These are phyloP conservation scores for Warburgia ugandensis DNA, from an alignment of 164 flowering plant genomes.

Conservation along the genomic window DNA sequence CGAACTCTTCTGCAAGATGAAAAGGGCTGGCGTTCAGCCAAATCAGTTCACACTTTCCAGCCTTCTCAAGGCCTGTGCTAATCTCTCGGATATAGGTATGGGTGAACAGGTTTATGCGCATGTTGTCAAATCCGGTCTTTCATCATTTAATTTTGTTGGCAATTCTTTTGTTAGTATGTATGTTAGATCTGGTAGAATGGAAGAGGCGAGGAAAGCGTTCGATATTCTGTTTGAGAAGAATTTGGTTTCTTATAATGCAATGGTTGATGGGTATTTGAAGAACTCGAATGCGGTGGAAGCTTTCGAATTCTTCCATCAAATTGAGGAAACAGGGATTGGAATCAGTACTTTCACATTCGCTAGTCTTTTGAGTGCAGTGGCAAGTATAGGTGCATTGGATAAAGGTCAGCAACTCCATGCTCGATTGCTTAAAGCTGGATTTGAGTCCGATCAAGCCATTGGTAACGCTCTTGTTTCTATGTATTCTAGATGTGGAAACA, in stretches of 20 bases:
- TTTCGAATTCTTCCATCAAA: constrained; percentile 42
- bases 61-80: constrained; percentile 70
- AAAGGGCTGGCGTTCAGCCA: constrained; percentile 36
- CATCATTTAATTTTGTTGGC: constrained; percentile 54
- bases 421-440: constrained; percentile 52
- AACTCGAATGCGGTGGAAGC: constrained; percentile 47
- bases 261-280: constrained; percentile 60
- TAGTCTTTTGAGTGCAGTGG: constrained; percentile 76
- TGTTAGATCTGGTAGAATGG: constrained; percentile 51
- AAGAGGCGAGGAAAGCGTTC: constrained; percentile 68
- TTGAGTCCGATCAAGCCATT: constrained; percentile 32
- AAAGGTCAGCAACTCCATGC: constrained; percentile 81
- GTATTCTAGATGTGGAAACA: constrained; percentile 78
- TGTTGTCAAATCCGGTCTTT: constrained; percentile 52
- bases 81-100: constrained; percentile 28
- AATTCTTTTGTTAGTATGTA: constrained; percentile 76
- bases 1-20: constrained; percentile 49
- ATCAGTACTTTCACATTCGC: constrained; percentile 53
- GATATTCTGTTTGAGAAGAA: constrained; percentile 67
- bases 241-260: constrained; percentile 55
- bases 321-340: constrained; percentile 34
- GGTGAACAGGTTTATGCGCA: constrained; percentile 56
- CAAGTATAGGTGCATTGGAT: constrained; percentile 52
- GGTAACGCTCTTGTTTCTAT: constrained; percentile 69
- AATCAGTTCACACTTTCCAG: constrained; percentile 76